Base-by-base conservation (phyloP, 139 green algal genomes). In the Coelastrella sp. region DNA sequence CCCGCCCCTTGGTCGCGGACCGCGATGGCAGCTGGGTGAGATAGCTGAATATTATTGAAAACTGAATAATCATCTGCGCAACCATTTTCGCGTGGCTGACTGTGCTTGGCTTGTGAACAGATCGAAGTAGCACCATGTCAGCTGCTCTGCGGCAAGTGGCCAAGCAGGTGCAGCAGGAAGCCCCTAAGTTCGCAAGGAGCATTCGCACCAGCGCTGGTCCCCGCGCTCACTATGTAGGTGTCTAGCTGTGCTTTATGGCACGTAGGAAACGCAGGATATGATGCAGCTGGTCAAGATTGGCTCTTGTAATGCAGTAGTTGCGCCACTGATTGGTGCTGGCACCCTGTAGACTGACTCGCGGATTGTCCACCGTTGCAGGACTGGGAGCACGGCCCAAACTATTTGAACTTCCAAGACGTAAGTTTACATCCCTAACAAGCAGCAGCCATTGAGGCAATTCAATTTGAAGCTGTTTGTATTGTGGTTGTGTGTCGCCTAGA, bases 351-450 rank as follows among this genome's bases (percentile, higher is more conserved):
- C 45, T 57, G 15, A 57, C 1, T 0, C 11, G 1, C 1, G 59
- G 59, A 19, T 67, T 35, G 27, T 35, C 17, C 17, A 35, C 21
- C 27, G 0, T 37, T 53, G 37, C 71, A 87, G 69, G 69, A 82
- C 41, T 82, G 67, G 27, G 82, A 87, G 82, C 82, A 87, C 59
- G 82, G 82, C 23, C 82, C 82, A 40, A 75, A 87, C 69, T 87
- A 81, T 40, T 19, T 87, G 51, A 75, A 87, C 82, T 82, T 87
- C 69, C 69, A 83, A 45, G 79, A 78, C 45, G 78, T 84, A 38
- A 84, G 78, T 84, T 21, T 37, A 7, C 19, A 6, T 81, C 19
- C 19, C 6, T 6, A 64, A 64, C 17, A n/a, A n/a, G n/a, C n/a
- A n/a, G n/a, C n/a, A n/a, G n/a, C 17, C 2, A 57, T 23, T 15